phyloP scores from a whole-genome alignment of 768 basidiomycete species.

The Pleurotus djamor region DNA sequence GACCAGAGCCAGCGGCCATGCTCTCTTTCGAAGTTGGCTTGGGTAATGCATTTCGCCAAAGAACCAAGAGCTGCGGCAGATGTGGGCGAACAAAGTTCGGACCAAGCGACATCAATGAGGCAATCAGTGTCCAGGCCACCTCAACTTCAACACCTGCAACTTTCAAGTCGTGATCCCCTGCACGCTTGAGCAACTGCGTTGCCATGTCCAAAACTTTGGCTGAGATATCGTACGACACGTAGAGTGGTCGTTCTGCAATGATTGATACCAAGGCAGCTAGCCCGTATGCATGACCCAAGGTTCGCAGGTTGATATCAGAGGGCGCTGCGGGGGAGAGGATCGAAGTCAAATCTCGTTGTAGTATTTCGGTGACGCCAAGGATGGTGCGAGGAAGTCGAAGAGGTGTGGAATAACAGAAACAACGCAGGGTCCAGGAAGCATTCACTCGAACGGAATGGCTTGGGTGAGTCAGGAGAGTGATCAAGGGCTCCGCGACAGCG shows the following conservation, averaged over 20 bases:
- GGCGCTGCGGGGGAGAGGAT: conserved; percentile 72
- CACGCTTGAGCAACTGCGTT: conserved; percentile 84
- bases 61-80: conserved; percentile 88
- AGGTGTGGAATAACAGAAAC: conserved; percentile 90
- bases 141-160: conserved; percentile 85
- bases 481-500: conserved; percentile 79
- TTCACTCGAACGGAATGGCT: conserved; percentile 84
- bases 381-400: conserved; percentile 80
- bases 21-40: conserved; percentile 92
- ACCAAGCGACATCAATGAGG: conserved; percentile 88
- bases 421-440: conserved; percentile 84
- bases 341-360: conserved; percentile 79
- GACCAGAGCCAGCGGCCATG: conserved; percentile 42
- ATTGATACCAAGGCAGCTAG: conserved; percentile 85
- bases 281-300: conserved; percentile 88
- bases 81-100: conserved; percentile 93
- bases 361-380: conserved; percentile 71
- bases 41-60: conserved; percentile 97
- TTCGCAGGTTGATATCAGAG: conserved; percentile 65
- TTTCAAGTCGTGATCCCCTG: conserved; percentile 87
- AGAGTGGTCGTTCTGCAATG: conserved; percentile 85
- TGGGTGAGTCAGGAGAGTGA: conserved; percentile 85
- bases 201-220: conserved; percentile 91
- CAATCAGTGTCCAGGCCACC: conserved; percentile 91
- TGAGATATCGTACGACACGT: conserved; percentile 92